These are phyloP conservation scores for Mortierella sp. DNA, from an alignment of 371 early-diverging fungal genomes.

Conservation along the genomic window DNA sequence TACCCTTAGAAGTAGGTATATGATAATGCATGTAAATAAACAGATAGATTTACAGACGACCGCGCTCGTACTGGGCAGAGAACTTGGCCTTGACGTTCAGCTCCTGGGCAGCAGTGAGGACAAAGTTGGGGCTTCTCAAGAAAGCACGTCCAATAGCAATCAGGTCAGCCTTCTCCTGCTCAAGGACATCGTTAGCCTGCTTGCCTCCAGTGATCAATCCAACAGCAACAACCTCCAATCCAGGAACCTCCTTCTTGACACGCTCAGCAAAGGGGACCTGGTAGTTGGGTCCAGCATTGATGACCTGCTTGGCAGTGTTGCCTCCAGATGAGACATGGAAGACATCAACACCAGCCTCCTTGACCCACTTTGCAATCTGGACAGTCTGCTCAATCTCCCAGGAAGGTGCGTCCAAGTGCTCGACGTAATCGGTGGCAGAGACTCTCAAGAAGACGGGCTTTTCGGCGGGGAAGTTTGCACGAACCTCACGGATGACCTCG, in stretches of 20 bases:
- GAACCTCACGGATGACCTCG: slow-evolving; percentile 73
- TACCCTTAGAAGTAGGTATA: neutral
- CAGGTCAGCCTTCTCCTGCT: slow-evolving; percentile 76
- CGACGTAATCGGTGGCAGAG: slow-evolving; percentile 82
- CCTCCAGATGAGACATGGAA: slow-evolving; percentile 83
- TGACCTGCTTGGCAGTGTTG: slow-evolving; percentile 63
- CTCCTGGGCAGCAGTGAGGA: slow-evolving; percentile 64
- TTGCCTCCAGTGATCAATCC: slow-evolving; percentile 78
- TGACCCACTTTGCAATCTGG: slow-evolving; percentile 67
- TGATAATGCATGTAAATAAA: neutral
- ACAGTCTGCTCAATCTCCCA: slow-evolving; percentile 80
- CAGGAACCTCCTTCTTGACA: slow-evolving; percentile 70
- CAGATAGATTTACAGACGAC: slow-evolving; percentile 11
- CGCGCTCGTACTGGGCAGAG: slow-evolving; percentile 74
- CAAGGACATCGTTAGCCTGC: slow-evolving; percentile 80
- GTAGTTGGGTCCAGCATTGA: slow-evolving; percentile 68
- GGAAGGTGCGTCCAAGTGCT: slow-evolving; percentile 54
- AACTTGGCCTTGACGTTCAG: slow-evolving; percentile 75
- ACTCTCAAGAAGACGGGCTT: slow-evolving; percentile 87
- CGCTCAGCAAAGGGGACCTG: slow-evolving; percentile 80
- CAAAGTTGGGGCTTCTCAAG: slow-evolving; percentile 77
- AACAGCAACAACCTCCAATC: slow-evolving; percentile 76
- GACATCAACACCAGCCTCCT: slow-evolving; percentile 80
- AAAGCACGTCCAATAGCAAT: slow-evolving; percentile 83
- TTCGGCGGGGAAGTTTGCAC: slow-evolving; percentile 77